Base-by-base conservation (phyloP, 1,284 basidiomycete species). In the Ganoderma lucidum region DNA sequence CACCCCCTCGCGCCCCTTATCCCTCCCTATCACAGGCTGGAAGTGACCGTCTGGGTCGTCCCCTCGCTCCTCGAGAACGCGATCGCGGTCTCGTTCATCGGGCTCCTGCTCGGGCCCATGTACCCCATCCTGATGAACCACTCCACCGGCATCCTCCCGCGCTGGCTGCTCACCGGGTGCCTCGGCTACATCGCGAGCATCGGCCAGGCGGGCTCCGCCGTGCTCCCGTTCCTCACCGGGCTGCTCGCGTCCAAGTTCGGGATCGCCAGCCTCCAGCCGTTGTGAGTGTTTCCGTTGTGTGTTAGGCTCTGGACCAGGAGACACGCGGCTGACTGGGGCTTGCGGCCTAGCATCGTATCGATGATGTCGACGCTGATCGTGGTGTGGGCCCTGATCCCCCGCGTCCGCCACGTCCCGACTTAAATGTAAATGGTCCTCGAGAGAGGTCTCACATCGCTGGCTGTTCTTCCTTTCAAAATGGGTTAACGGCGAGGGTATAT, bases 171-270 rank as follows among this genome's bases (percentile, higher is more conserved):
- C 63, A 87, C 87, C 0, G 89, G 83, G 1, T 85, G 87, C n/a
- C 88, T 93, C 42, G 91, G 91, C 1, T 90, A 89, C 87, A 89
- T 90, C 45, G 84, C 87, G 2, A 87, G 87, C 17, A 81, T 92
- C 61, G 91, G 92, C 0, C 88, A 90, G 74, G 86, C 90, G 2
- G 91, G 91, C 12, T 87, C 86, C 60, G 91, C 91, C 0, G 78
- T 90, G 6, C 78, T 93, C 59, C 91, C 92, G 0, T 92, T 93
- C 75, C 79, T 89, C 65, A 89, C 89, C 0, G 89, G 89, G 12
- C 82, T 85, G 0, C 80, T 90, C 51, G 84, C 88, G 6, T 80
- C 80, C 10, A 87, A 82, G 72, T 86, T 85, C 68, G 89, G 89
- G 0, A 90, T 91, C 66, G 79, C 80, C 64, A 86, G 83, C 69